Evolutionary conservation across 2,329 filamentous ascomycete species (phyloP).

Genomic region (Neopestalotiopsis sp.): DNA sequence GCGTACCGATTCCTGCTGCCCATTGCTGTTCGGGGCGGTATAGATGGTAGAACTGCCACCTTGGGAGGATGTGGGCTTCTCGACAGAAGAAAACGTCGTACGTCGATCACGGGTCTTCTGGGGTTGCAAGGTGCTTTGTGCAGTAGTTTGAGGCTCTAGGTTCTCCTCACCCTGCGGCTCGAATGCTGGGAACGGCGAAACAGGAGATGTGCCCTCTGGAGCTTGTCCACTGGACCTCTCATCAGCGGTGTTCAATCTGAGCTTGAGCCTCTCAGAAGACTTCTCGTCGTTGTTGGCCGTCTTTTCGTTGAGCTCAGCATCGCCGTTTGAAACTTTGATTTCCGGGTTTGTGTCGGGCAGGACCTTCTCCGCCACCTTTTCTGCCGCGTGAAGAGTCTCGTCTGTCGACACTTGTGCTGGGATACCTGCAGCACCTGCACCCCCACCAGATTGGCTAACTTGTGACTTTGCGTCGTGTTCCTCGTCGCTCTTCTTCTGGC

Average conservation of each 20-base stretch:
- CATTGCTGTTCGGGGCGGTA: slow-evolving; percentile 34
- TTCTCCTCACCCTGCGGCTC: slow-evolving; percentile 40
- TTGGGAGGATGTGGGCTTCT: slow-evolving; percentile 48
- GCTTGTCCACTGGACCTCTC: slow-evolving; percentile 27
- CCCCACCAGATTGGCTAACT: slow-evolving; percentile 30
- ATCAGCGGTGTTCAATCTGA: slow-evolving; percentile 28
- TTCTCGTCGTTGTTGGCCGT: slow-evolving; percentile 20
- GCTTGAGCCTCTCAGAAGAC: slow-evolving; percentile 24
- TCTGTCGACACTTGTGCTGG: slow-evolving; percentile 33
- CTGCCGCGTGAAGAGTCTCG: slow-evolving; percentile 29
- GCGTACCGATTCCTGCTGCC: slow-evolving; percentile 54
- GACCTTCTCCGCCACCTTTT: slow-evolving; percentile 28
- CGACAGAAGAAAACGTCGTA: slow-evolving; percentile 61
- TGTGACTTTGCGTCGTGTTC: slow-evolving; percentile 54
- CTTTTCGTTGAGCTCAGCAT: slow-evolving; percentile 31
- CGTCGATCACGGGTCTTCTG: slow-evolving; percentile 54
- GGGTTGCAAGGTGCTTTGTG: slow-evolving; percentile 37
- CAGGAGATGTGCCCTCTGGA: slow-evolving; percentile 46
- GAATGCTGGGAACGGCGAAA: slow-evolving; percentile 54
- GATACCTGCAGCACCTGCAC: slow-evolving; percentile 26
- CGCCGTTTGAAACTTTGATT: slow-evolving; percentile 25
- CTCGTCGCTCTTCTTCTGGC: slow-evolving; percentile 61
- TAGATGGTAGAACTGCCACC: slow-evolving; percentile 35
- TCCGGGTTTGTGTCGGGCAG: slow-evolving; percentile 26
- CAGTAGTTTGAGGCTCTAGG: slow-evolving; percentile 34